phyloP scores from a whole-genome alignment of 139 green algal genomes.

The Chlamydomonas urium region DNA sequence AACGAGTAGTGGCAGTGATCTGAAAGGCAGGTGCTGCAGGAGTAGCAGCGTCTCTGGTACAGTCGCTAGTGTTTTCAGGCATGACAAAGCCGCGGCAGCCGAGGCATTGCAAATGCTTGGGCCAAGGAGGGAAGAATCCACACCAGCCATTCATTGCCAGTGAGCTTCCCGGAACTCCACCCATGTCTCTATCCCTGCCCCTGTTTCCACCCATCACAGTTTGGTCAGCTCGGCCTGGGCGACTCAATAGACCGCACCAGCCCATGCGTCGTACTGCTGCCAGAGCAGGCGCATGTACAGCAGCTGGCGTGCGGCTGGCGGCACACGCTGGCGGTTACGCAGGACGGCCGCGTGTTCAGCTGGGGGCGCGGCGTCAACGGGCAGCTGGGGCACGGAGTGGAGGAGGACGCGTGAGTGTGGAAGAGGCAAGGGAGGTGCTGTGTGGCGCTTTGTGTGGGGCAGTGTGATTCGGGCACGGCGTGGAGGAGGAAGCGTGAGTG shows the following conservation, averaged over 20 bases:
- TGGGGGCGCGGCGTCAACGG: conserved; percentile 84
- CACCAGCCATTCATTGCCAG: not conserved
- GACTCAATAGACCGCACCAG: conserved; percentile 43
- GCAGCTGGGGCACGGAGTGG: conserved; percentile 64
- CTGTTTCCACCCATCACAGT: conserved; percentile 35
- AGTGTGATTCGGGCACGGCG: conserved; percentile 57
- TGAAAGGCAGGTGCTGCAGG: too few species aligned
- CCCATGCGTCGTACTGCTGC: conserved; percentile 38
- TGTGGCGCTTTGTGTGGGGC: too few species aligned
- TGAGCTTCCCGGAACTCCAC: too few species aligned
- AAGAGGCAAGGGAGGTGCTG: too few species aligned
- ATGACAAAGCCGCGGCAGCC: not conserved
- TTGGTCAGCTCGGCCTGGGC: conserved; percentile 77
- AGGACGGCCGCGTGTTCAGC: conserved; percentile 54
- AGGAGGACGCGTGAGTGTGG: conserved; percentile 36
- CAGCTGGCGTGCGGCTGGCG: conserved; percentile 80
- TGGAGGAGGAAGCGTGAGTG: conserved; percentile 34
- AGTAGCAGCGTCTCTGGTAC: not conserved
- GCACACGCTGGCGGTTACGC: conserved; percentile 68
- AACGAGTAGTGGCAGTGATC: too few species aligned
- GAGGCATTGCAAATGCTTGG: not conserved
- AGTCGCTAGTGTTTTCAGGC: not conserved
- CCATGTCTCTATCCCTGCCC: too few species aligned
- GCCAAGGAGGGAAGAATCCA: not conserved
- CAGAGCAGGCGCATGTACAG: conserved; percentile 33